Conservation (phyloP, 805 yeast genomes). For the Kodamaea fukazawae region DNA sequence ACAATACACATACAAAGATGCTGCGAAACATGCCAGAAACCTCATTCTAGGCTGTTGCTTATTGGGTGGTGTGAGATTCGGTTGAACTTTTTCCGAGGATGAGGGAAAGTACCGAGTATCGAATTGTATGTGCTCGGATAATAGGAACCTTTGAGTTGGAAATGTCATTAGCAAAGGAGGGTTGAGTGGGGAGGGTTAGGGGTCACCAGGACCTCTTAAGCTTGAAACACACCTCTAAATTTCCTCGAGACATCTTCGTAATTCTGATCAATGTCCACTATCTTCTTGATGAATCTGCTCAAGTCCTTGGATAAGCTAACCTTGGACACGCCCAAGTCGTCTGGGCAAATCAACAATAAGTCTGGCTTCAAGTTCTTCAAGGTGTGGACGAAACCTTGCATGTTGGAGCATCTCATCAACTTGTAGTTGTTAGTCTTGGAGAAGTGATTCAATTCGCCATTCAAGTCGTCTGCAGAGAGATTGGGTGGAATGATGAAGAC, state of each 20-base stretch:
- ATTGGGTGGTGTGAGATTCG: too few relatives aligned
- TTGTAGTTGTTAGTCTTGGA: conserved; percentile 28
- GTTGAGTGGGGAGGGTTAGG: too few relatives aligned
- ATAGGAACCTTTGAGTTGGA: too few relatives aligned
- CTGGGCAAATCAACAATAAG: conserved; percentile 38
- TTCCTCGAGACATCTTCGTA: conserved; percentile 21
- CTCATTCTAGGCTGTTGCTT: too few relatives aligned
- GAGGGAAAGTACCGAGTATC: too few relatives aligned
- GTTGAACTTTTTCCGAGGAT: too few relatives aligned
- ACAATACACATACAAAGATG: too few relatives aligned
- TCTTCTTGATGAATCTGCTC: conserved; percentile 36
- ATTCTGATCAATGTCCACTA: conserved; percentile 28
- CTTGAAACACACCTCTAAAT: conserved; percentile 6
- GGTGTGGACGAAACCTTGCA: conserved; percentile 39
- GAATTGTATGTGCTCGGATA: too few relatives aligned
- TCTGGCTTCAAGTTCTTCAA: conserved; percentile 42
- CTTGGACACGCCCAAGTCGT: conserved; percentile 37
- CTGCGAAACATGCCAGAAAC: too few relatives aligned
- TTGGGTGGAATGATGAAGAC: conserved; percentile 45
- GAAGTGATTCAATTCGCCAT: conserved; percentile 11
- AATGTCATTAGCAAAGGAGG: too few relatives aligned
- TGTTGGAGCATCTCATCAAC: conserved; percentile 37
- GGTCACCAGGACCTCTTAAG: too few relatives aligned
- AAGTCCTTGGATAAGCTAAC: conserved; percentile 32
- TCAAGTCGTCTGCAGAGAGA: conserved; percentile 37